A percentile compares a stretch with the other conserved stretches of the same genome.
Conservation (phyloP, 306 rosid species). For the Purshia tridentata region DNA sequence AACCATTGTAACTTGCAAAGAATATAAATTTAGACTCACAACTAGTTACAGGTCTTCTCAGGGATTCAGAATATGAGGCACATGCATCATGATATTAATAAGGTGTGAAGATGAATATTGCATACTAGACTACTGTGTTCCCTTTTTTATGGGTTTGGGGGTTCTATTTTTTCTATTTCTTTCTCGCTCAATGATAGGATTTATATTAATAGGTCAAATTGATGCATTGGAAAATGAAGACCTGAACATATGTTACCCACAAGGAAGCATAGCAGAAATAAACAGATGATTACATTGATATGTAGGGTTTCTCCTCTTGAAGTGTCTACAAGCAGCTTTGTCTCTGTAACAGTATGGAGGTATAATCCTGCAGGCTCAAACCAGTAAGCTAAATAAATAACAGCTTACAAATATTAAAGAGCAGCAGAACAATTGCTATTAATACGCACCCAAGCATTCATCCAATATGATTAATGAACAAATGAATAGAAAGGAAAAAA, state of each 20-base stretch:
- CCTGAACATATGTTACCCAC: conserved; percentile 3
- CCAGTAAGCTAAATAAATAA: not conserved
- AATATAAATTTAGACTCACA: not conserved
- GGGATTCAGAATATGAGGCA: too few species aligned
- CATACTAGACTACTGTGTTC: too few species aligned
- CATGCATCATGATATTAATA: too few species aligned
- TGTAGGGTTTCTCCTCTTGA: conserved; percentile 76
- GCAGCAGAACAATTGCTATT: not conserved
- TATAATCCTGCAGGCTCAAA: conserved; percentile 54
- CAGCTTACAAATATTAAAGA: not conserved
- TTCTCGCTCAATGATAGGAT: too few species aligned
- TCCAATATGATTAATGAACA: not conserved
- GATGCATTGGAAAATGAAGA: conserved; percentile 16
- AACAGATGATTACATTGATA: conserved; percentile 57
- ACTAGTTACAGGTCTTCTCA: too few species aligned
- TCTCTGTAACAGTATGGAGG: conserved; percentile 71
- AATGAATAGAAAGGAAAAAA: not conserved
- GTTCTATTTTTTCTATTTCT: too few species aligned
- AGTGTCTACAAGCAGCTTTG: conserved; percentile 81
- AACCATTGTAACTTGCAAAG: not conserved
- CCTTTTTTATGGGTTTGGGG: too few species aligned
- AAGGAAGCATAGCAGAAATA: not conserved
- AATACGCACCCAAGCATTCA: not conserved
- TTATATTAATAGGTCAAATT: too few species aligned
- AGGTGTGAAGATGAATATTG: too few species aligned